Evolutionary conservation across 257 asterid genomes (phyloP).

Genomic region (Ophiorrhiza pumila): DNA sequence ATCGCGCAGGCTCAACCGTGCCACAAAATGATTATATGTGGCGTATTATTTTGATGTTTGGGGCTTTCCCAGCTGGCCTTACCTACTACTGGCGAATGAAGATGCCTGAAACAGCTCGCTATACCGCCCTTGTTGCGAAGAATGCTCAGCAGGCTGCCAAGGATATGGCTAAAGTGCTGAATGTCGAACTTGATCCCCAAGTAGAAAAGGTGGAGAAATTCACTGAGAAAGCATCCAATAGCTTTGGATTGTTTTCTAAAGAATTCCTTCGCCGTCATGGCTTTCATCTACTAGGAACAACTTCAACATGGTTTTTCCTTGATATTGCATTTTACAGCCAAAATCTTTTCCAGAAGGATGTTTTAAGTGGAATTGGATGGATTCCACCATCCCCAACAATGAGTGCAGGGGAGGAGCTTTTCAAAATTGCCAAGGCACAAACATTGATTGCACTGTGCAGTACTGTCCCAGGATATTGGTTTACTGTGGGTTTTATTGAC

Average conservation of each 20-base stretch:
- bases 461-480: conserved; percentile 26
- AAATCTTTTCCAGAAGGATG: conserved; percentile 18
- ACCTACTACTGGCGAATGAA: conserved; percentile 27
- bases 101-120: conserved; percentile 25
- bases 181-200: conserved; percentile 19
- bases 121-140: conserved; percentile 16
- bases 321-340: too few species aligned
- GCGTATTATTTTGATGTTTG: conserved; percentile 25
- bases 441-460: conserved; percentile 17
- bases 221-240: background rate
- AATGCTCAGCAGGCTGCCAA: conserved; percentile 22
- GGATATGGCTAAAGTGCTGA: conserved; percentile 20
- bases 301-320: conserved; percentile 16
- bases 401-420: conserved; percentile 13
- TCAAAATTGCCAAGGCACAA: conserved; percentile 16
- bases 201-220: conserved; percentile 7
- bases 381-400: conserved; percentile 7
- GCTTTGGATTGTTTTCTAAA: conserved; percentile 13
- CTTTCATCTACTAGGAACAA: conserved; percentile 5
- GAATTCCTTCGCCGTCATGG: conserved; percentile 21
- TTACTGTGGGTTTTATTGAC: conserved; percentile 17
- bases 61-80: conserved; percentile 20
- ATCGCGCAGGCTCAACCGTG: conserved; percentile 17
- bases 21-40: conserved; percentile 17
- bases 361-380: conserved; percentile 13